Evolutionary conservation across 495 filamentous ascomycete genomes (phyloP).

Genomic region (Aspergillus sclerotioniger): DNA sequence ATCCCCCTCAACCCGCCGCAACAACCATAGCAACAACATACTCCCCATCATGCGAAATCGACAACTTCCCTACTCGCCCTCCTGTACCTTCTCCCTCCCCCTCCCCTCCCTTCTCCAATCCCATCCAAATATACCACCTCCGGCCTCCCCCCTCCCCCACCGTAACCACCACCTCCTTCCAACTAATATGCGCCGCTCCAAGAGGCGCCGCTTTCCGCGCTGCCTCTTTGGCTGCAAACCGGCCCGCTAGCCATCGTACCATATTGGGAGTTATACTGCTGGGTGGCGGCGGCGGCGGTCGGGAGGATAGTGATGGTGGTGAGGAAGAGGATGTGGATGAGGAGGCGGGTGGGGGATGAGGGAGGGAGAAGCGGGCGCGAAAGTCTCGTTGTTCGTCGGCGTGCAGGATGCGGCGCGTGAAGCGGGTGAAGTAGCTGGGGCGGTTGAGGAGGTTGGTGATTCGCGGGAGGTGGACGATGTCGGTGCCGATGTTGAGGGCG

Average conservation of each 20-base stretch:
- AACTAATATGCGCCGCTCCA: slow-evolving; percentile 39
- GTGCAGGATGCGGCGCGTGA: slow-evolving; percentile 53
- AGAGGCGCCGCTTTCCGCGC: slow-evolving; percentile 46
- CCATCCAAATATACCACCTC: slow-evolving; percentile 40
- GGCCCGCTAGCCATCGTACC: slow-evolving; percentile 46
- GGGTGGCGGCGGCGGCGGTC: neutral
- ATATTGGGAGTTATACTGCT: slow-evolving; percentile 34
- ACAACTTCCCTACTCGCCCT: slow-evolving; percentile 38
- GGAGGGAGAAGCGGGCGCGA: slow-evolving; percentile 33
- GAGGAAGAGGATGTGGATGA: neutral
- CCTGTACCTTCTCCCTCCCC: slow-evolving; percentile 10
- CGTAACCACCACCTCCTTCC: slow-evolving; percentile 41
- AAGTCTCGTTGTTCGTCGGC: slow-evolving; percentile 43
- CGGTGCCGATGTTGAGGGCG: slow-evolving; percentile 48
- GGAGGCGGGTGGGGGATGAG: slow-evolving; percentile 1
- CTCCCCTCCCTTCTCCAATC: slow-evolving; percentile 13
- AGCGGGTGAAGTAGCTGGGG: slow-evolving; percentile 42
- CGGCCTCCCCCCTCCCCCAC: slow-evolving; percentile 35
- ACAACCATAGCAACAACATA: slow-evolving; percentile 57
- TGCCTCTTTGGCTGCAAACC: slow-evolving; percentile 50
- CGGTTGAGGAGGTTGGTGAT: slow-evolving; percentile 45
- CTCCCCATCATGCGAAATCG: slow-evolving; percentile 60
- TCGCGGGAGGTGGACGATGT: slow-evolving; percentile 55
- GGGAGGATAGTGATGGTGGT: slow-evolving; percentile 17
- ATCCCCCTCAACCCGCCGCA: slow-evolving; percentile 32